A percentile compares a stretch with the other conserved stretches of the same genome.
Conservation (phyloP, 208 protist genomes). For the Leishmania tarentolae region DNA sequence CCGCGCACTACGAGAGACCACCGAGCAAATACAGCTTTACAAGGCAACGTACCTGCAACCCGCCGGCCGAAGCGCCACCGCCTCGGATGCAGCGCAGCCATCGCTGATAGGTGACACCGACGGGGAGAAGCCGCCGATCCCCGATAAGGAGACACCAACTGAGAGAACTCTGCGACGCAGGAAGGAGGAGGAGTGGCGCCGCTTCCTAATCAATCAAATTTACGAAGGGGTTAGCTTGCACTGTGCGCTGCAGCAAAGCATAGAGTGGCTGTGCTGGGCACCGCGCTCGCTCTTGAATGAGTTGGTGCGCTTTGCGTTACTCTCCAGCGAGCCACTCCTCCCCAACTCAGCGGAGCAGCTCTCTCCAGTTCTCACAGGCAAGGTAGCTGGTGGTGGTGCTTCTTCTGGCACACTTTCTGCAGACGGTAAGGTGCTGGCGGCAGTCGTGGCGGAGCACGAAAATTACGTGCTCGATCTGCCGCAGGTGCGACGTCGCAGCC, state of each 20-base stretch:
- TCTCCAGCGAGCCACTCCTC: conserved; percentile 24
- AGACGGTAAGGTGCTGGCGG: background rate
- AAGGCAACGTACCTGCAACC: conserved; percentile 3
- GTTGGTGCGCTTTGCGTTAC: conserved; percentile 38
- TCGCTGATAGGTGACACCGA: background rate
- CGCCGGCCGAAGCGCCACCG: background rate
- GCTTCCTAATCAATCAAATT: conserved; percentile 11
- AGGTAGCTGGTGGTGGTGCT: background rate
- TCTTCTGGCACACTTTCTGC: background rate
- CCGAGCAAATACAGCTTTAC: conserved; percentile 20
- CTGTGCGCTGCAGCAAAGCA: conserved; percentile 23
- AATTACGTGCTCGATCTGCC: conserved; percentile 12
- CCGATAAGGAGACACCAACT: conserved; percentile 6
- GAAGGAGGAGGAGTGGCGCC: conserved; percentile 1
- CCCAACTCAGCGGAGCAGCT: background rate
- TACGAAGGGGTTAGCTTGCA: background rate
- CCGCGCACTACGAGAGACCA: conserved; percentile 33
- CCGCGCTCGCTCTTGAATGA: conserved; percentile 61
- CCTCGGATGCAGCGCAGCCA: background rate
- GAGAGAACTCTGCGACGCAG: conserved; percentile 1
- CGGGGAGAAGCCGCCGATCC: background rate
- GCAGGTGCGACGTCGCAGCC: conserved; percentile 39
- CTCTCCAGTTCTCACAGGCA: background rate
- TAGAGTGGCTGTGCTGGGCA: conserved; percentile 33
- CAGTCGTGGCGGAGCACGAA: background rate